phyloP scores from a whole-genome alignment of 352 stramenopile species.

The Phytophthora pistaciae region DNA sequence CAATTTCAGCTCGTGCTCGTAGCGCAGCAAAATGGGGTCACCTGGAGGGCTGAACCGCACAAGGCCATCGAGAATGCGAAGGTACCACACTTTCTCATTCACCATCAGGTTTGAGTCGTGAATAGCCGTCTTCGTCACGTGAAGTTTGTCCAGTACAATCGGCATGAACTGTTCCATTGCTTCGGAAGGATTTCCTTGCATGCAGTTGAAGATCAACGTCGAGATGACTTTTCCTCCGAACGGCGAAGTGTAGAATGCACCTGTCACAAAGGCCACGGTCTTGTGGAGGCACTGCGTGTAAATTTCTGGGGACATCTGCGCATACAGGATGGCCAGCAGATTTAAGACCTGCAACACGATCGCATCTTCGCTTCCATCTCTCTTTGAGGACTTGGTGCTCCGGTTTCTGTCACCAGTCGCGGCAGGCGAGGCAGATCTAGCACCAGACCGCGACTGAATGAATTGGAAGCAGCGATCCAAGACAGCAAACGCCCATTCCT shows the following conservation, averaged over 20 bases:
- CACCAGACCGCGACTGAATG: constrained; percentile 60
- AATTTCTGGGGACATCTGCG: constrained; percentile 70
- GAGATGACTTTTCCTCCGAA: constrained; percentile 74
- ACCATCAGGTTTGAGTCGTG: constrained; percentile 48
- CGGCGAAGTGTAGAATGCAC: constrained; percentile 65
- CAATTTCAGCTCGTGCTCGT: constrained; percentile 45
- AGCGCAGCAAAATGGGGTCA: constrained; percentile 42
- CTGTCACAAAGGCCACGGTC: constrained; percentile 62
- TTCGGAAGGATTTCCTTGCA: constrained; percentile 53
- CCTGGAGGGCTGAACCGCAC: constrained; percentile 50
- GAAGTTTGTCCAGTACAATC: constrained; percentile 61
- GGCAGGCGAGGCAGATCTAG: constrained; percentile 38
- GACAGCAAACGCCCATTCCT: constrained; percentile 73
- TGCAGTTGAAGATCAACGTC: constrained; percentile 57
- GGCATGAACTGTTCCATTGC: constrained; percentile 52
- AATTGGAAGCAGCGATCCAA: constrained; percentile 76
- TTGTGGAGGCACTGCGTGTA: constrained; percentile 65
- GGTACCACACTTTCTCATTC: constrained; percentile 77
- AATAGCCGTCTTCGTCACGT: constrained; percentile 41
- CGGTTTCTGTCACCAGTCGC: constrained; percentile 21
- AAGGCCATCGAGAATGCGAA: constrained; percentile 64
- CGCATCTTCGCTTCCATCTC: constrained; percentile 47
- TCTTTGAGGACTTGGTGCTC: constrained; percentile 27
- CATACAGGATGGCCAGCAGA: constrained; percentile 67
- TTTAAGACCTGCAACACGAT: constrained; percentile 70